phyloP scores from a whole-genome alignment of 2,329 filamentous ascomycete genomes.

The Blastomyces silverae region DNA sequence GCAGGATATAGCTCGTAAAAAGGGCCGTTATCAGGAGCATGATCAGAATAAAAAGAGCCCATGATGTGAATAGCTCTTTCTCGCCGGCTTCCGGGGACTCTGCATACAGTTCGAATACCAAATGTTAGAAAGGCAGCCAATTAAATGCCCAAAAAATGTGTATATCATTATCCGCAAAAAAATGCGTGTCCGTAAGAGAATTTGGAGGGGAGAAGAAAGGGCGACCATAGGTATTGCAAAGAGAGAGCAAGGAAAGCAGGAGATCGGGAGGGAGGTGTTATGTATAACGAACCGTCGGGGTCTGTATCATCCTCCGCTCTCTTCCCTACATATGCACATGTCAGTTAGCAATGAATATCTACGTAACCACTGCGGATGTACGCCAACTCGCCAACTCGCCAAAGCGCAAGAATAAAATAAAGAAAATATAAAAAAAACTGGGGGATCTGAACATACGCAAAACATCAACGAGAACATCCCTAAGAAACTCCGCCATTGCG shows the following conservation, averaged over 20 bases:
- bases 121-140: constrained; percentile 19
- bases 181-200: background rate
- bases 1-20: constrained; percentile 93
- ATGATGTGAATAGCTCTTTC: constrained; percentile 92
- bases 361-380: background rate
- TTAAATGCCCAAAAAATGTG: background rate
- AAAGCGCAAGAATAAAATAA: background rate
- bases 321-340: constrained; percentile 15
- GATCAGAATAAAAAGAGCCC: constrained; percentile 95
- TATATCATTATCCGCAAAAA: background rate
- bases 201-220: background rate
- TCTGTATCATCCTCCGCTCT: constrained; percentile 21
- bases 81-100: constrained; percentile 72
- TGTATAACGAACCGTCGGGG: constrained; percentile 20
- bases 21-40: constrained; percentile 88
- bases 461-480: constrained; percentile 32
- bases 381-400: background rate
- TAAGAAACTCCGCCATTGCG: constrained; percentile 35
- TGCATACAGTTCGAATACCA: constrained; percentile 23
- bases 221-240: background rate
- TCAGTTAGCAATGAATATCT: constrained; percentile 1
- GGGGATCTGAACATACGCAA: constrained; percentile 30
- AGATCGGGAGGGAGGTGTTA: background rate
- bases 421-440: background rate
- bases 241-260: background rate